A percentile compares a stretch with the other conserved stretches of the same genome.
Conservation (phyloP, 768 basidiomycete genomes). For the Myochromella boudieri region DNA sequence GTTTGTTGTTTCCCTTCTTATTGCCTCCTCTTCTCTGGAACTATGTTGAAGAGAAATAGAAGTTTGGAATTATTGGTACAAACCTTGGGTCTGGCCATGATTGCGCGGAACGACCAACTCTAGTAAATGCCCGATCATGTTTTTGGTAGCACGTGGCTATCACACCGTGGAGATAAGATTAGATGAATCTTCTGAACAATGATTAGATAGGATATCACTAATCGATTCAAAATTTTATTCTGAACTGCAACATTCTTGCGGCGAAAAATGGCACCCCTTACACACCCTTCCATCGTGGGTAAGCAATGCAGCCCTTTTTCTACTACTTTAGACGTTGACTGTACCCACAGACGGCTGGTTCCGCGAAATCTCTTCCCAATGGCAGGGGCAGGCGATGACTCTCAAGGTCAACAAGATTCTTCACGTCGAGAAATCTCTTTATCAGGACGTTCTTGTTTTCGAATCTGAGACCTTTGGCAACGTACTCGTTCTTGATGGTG, state of each 20-base stretch:
- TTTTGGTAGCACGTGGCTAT: neutral
- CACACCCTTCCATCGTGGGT: constrained; percentile 60
- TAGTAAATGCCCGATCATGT: neutral
- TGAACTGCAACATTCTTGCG: neutral
- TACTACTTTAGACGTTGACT: neutral
- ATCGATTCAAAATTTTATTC: constrained; percentile 12
- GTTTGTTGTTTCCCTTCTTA: neutral
- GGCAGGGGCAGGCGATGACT: constrained; percentile 98
- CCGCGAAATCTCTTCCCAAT: constrained; percentile 91
- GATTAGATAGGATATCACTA: no score
- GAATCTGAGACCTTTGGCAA: constrained; percentile 97
- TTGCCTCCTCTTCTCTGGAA: constrained; percentile 3
- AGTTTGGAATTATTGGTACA: neutral
- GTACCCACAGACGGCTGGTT: constrained; percentile 81
- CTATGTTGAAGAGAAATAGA: neutral
- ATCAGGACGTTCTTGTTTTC: constrained; percentile 97
- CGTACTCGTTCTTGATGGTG: constrained; percentile 92
- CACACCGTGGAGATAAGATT: neutral
- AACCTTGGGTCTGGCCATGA: constrained; percentile 1
- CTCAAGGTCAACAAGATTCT: constrained; percentile 94
- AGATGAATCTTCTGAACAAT: neutral
- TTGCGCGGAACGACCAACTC: neutral
- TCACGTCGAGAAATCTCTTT: constrained; percentile 89
- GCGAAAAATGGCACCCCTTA: constrained; percentile 48
- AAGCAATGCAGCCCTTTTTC: constrained; percentile 11